These are phyloP conservation scores for Juncus effusus DNA, from an alignment of 176 grass and related monocot genomes.

Conservation along the genomic window DNA sequence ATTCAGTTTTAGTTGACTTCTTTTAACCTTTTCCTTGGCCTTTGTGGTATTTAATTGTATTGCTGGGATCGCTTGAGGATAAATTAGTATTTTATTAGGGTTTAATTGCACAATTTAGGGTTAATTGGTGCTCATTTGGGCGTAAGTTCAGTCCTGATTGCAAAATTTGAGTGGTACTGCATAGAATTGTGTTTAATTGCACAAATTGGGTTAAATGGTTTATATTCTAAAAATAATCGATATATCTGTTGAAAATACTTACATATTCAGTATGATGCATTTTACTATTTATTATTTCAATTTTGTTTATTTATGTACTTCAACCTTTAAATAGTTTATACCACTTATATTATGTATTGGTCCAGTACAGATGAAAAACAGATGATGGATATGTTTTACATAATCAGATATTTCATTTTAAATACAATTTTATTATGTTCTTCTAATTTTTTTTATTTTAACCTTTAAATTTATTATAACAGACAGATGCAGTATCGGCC, in stretches of 20 bases:
- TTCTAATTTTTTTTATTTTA: constrained; percentile 3
- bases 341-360: neutral
- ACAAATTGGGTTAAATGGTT: no score
- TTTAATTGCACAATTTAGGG: neutral
- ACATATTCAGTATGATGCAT: neutral
- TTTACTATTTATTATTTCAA: neutral
- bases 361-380: no score
- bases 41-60: no score
- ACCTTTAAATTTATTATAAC: constrained; percentile 15
- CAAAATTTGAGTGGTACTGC: no score
- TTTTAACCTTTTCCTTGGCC: no score
- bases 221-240: no score
- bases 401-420: no score
- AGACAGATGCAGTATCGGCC: constrained; percentile 64
- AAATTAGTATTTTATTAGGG: neutral
- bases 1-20: no score
- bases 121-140: neutral
- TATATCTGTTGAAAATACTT: no score
- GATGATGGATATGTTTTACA: no score
- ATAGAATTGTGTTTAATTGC: no score
- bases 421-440: neutral
- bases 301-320: neutral
- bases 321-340: neutral
- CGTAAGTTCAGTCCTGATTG: no score
- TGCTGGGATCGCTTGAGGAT: neutral